phyloP scores from a whole-genome alignment of 441 rosid species.

The Croton laevigatus region DNA sequence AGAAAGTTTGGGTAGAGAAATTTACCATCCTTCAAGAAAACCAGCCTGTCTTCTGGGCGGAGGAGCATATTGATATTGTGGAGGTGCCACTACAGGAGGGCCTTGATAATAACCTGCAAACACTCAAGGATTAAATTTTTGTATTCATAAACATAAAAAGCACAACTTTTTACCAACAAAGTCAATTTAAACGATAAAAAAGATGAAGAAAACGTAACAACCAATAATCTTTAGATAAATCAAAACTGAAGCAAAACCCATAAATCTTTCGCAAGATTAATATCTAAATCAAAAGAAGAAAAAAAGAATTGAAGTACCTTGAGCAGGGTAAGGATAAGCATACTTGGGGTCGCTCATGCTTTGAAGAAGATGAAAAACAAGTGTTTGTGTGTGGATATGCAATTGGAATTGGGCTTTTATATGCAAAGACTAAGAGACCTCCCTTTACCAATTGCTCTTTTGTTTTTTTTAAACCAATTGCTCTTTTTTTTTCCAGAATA shows the following conservation, averaged over 20 bases:
- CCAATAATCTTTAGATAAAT: background rate
- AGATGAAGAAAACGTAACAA: background rate
- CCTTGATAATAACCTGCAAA: conserved; percentile 64
- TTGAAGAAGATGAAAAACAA: background rate
- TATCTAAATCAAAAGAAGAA: background rate
- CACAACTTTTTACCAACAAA: background rate
- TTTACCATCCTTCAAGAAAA: conserved; percentile 73
- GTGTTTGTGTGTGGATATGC: background rate
- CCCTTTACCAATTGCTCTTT: no score
- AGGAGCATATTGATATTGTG: conserved; percentile 65
- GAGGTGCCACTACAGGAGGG: conserved; percentile 77
- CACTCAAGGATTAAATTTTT: background rate
- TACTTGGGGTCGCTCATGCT: conserved; percentile 59
- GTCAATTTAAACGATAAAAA: background rate
- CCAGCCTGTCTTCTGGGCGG: conserved; percentile 51
- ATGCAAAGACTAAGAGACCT: no score
- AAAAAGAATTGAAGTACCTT: conserved; percentile 29
- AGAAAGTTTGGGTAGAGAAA: background rate
- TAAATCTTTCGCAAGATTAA: background rate
- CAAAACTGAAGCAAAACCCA: background rate
- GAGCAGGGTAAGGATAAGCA: conserved; percentile 71
- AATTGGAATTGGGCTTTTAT: no score
- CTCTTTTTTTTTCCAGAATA: no score
- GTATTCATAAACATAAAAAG: background rate
- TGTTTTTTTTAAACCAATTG: no score